A percentile compares a stretch with the other conserved stretches of the same genome.
These are phyloP conservation scores for Globisporangium mamillatum DNA, from an alignment of 352 stramenopile genomes.

Conservation along the genomic window DNA sequence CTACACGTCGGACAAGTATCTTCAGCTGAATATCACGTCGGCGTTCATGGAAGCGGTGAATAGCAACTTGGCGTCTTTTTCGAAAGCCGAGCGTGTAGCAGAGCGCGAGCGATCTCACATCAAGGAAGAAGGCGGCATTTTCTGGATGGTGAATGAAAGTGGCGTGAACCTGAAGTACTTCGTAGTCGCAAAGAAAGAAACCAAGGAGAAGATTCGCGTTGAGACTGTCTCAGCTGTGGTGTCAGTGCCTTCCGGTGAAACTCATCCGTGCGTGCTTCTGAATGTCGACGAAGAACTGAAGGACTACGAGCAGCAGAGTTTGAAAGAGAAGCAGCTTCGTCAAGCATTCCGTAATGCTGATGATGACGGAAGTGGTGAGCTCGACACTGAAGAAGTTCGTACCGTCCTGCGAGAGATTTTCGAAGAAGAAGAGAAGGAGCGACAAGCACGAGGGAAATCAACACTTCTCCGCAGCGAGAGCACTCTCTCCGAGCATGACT, in stretches of 20 bases:
- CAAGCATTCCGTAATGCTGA: slow-evolving; percentile 78
- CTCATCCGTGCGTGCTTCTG: slow-evolving; percentile 62
- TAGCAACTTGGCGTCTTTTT: slow-evolving; percentile 60
- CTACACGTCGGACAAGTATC: slow-evolving; percentile 79
- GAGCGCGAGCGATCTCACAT: slow-evolving; percentile 67
- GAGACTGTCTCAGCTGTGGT: slow-evolving; percentile 60
- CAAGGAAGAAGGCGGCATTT: slow-evolving; percentile 77
- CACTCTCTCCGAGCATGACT: slow-evolving; percentile 48
- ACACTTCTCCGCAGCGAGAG: slow-evolving; percentile 39
- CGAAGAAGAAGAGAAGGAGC: slow-evolving; percentile 63
- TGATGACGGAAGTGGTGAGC: slow-evolving; percentile 65
- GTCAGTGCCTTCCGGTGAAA: slow-evolving; percentile 42
- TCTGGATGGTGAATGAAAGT: slow-evolving; percentile 84
- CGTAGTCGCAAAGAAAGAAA: slow-evolving; percentile 69
- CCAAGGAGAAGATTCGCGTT: slow-evolving; percentile 39
- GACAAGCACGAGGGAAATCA: slow-evolving; percentile 13
- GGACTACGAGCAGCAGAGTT: slow-evolving; percentile 67
- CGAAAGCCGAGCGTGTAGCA: slow-evolving; percentile 43
- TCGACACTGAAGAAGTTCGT: slow-evolving; percentile 78
- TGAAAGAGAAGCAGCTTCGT: slow-evolving; percentile 86
- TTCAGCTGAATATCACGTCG: slow-evolving; percentile 83
- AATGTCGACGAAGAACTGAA: slow-evolving; percentile 64
- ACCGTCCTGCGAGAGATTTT: slow-evolving; percentile 68
- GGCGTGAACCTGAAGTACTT: slow-evolving; percentile 81
- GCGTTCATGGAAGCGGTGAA: slow-evolving; percentile 84